phyloP scores from a whole-genome alignment of 768 basidiomycete species.

The Tylopilus felleus region DNA sequence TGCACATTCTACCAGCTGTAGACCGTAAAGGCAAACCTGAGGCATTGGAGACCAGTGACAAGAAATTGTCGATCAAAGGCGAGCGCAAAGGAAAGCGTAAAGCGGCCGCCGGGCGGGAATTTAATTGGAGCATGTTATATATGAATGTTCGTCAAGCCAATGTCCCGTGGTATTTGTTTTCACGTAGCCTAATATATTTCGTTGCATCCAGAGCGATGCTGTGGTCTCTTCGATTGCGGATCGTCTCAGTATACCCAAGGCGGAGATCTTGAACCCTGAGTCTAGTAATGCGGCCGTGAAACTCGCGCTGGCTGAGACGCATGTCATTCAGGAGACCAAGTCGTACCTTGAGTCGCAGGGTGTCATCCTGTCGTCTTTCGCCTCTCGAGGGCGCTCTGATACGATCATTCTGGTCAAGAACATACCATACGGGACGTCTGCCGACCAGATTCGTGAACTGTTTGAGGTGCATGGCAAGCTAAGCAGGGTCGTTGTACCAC shows the following conservation, averaged over 20 bases:
- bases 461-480: constrained; percentile 76
- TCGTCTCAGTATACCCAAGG: constrained; percentile 82
- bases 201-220: constrained; percentile 74
- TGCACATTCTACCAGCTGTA: constrained; percentile 87
- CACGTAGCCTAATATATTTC: constrained; percentile 20
- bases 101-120: constrained; percentile 67
- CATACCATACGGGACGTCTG: constrained; percentile 86
- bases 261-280: constrained; percentile 85
- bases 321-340: constrained; percentile 94
- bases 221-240: constrained; percentile 88
- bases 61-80: constrained; percentile 57
- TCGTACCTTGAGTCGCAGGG: constrained; percentile 79
- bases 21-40: constrained; percentile 53
- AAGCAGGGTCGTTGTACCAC: constrained; percentile 74
- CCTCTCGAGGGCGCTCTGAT: constrained; percentile 55
- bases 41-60: constrained; percentile 38
- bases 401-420: constrained; percentile 93
- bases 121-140: constrained; percentile 92
- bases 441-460: constrained; percentile 70
- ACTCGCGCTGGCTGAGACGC: constrained; percentile 93
- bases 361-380: constrained; percentile 59
- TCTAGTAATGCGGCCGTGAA: constrained; percentile 84
- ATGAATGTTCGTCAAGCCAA: constrained; percentile 80
- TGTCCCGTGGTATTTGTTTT: constrained; percentile 15
- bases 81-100: constrained; percentile 59